Conservation (phyloP, 352 stramenopile species). For the Phytophthora citricola region DNA sequence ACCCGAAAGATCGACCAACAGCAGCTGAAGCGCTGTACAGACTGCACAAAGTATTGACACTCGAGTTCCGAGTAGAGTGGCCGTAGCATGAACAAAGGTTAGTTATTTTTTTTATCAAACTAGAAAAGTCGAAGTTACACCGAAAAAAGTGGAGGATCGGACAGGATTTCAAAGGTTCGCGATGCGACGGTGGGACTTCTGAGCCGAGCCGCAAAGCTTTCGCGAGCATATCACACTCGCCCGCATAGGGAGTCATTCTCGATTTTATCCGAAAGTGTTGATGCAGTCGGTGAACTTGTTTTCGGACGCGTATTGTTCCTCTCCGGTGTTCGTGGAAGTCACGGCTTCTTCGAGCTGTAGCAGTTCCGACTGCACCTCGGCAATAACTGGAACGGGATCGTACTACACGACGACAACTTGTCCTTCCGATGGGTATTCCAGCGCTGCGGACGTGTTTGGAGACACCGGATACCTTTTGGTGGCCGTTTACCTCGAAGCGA, state of each 20-base stretch:
- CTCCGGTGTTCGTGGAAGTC: conserved; percentile 7
- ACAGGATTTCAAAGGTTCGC: neutral
- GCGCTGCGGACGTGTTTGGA: conserved; percentile 18
- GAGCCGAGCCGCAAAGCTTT: conserved; percentile 2
- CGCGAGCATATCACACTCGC: conserved; percentile 1
- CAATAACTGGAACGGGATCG: conserved; percentile 1
- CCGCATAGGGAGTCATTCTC: conserved; percentile 9
- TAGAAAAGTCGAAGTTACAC: neutral
- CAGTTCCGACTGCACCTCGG: conserved; percentile 18
- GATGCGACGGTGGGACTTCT: neutral
- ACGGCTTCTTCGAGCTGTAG: conserved; percentile 14
- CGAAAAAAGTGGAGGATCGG: neutral
- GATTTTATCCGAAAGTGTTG: neutral
- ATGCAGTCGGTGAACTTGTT: conserved; percentile 32
- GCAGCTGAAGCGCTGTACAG: conserved; percentile 40
- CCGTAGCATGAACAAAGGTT: neutral
- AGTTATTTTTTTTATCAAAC: neutral
- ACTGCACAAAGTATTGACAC: conserved; percentile 24
- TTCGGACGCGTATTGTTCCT: conserved; percentile 21
- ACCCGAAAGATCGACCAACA: conserved; percentile 32
- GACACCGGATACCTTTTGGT: conserved; percentile 17
- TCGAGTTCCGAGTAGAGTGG: conserved; percentile 11
- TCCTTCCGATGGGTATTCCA: conserved; percentile 17
- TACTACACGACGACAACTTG: conserved; percentile 26
- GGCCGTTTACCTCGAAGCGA: conserved; percentile 9